Evolutionary conservation across 225 moss, liverwort and hornwort species (phyloP).

Genomic region (Physcomitrellopsis africana): DNA sequence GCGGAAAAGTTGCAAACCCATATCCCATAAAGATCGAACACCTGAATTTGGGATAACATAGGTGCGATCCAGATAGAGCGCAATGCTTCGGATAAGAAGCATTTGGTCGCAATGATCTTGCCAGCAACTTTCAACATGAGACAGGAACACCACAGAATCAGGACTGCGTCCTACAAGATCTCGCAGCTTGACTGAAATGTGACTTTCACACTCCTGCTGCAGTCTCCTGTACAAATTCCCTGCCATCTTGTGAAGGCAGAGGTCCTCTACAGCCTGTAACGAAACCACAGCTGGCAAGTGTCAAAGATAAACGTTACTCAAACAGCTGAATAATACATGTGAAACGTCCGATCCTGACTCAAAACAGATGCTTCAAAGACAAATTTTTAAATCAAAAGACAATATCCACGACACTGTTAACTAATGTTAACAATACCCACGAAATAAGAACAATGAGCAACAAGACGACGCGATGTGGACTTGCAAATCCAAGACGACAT

Average conservation of each 20-base stretch:
- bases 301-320: conserved; percentile 9
- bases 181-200: conserved; percentile 75
- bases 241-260: conserved; percentile 98
- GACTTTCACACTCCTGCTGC: conserved; percentile 97
- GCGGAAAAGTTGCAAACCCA: conserved; percentile 97
- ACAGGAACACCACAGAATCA: conserved; percentile 93
- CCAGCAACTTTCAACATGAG: conserved; percentile 97
- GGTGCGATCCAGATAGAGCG: conserved; percentile 94
- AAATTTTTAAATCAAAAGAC: background rate
- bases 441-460: background rate
- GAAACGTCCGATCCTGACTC: background rate
- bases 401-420: no score
- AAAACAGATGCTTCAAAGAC: background rate
- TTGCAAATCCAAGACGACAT: background rate
- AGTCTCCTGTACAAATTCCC: conserved; percentile 90
- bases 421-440: background rate
- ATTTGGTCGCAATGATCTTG: conserved; percentile 99
- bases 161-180: conserved; percentile 90
- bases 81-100: conserved; percentile 98
- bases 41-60: conserved; percentile 96
- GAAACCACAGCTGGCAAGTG: conserved; percentile 7
- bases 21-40: conserved; percentile 97
- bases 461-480: background rate
- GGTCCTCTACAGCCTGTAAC: conserved; percentile 90
- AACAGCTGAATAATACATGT: background rate